These are phyloP conservation scores for Pleurotus tuber-regium DNA, from an alignment of 768 basidiomycete species.

Conservation along the genomic window DNA sequence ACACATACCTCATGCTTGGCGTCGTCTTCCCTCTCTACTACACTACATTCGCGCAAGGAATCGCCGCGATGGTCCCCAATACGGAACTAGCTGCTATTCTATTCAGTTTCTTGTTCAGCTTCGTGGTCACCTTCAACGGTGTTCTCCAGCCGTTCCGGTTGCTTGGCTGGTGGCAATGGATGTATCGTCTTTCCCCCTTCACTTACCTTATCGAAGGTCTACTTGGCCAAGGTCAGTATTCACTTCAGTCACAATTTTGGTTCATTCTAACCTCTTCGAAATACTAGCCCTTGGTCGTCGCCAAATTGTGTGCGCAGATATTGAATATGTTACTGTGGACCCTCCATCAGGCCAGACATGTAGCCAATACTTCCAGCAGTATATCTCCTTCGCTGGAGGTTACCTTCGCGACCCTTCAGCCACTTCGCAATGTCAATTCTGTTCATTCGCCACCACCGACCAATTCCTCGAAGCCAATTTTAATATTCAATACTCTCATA, in stretches of 20 bases:
- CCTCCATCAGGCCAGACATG: constrained; percentile 63
- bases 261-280: constrained; percentile 20
- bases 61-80: constrained; percentile 59
- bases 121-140: constrained; percentile 67
- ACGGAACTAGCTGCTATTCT: constrained; percentile 58
- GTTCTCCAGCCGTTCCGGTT: constrained; percentile 62
- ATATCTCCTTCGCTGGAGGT: constrained; percentile 51
- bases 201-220: constrained; percentile 53
- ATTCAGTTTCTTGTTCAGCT: constrained; percentile 58
- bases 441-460: constrained; percentile 51
- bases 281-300: constrained; percentile 48
- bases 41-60: constrained; percentile 58
- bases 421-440: constrained; percentile 51
- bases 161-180: constrained; percentile 73
- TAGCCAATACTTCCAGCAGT: constrained; percentile 44
- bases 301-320: constrained; percentile 50
- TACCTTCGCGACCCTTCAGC: constrained; percentile 56
- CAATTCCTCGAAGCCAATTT: constrained; percentile 52
- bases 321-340: constrained; percentile 60
- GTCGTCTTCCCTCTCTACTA: constrained; percentile 64
- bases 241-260: constrained; percentile 22
- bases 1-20: constrained; percentile 54
- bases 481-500: constrained; percentile 55
- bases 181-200: constrained; percentile 55
- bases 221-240: constrained; percentile 40